Evolutionary conservation across 768 basidiomycete genomes (phyloP).

Genomic region (Russula ochroleuca): DNA sequence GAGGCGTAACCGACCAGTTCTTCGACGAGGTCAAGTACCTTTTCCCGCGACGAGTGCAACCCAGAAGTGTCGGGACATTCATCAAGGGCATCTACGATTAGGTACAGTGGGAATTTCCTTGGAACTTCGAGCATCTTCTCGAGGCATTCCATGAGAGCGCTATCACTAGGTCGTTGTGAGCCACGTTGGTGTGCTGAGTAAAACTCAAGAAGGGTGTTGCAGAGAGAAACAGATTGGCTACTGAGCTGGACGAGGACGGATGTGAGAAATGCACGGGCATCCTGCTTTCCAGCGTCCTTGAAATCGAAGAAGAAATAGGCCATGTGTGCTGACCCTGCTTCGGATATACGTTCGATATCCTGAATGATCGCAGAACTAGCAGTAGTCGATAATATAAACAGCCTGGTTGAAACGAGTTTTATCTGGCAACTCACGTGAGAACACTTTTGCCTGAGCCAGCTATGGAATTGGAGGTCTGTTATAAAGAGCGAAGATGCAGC

Average conservation of each 20-base stretch:
- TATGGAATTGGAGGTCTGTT: neutral
- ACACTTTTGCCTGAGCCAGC: neutral
- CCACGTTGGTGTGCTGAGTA: neutral
- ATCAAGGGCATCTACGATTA: neutral
- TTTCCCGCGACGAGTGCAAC: neutral
- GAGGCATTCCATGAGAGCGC: neutral
- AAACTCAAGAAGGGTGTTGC: neutral
- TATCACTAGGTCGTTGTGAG: neutral
- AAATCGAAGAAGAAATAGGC: neutral
- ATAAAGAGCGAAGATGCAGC: neutral
- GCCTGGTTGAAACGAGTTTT: too few relatives aligned
- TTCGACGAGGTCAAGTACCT: neutral
- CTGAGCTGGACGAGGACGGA: neutral
- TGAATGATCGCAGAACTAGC: neutral
- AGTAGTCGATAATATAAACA: neutral
- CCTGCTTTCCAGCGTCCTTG: neutral
- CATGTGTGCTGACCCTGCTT: neutral
- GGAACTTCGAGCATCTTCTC: neutral
- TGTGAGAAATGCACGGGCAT: neutral
- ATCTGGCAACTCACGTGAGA: neutral
- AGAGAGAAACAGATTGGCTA: neutral
- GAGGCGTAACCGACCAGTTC: neutral
- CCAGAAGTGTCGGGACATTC: neutral
- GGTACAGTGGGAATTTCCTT: neutral
- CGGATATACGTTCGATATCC: neutral